phyloP scores from a whole-genome alignment of 1,284 basidiomycete species.

The Rhodotorula sp. region DNA sequence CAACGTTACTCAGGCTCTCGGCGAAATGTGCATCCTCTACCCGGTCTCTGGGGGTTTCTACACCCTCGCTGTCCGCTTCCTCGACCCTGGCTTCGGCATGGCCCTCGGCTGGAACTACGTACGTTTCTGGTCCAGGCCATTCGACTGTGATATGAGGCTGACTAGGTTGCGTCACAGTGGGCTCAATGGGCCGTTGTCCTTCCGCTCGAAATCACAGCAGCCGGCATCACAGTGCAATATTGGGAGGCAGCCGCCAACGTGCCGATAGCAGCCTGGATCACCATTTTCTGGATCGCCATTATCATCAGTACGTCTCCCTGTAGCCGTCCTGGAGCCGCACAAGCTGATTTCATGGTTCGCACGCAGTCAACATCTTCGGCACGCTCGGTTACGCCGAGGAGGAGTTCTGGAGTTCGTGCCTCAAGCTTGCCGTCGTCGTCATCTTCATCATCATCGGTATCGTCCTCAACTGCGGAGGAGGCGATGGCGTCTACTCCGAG shows the following conservation, averaged over 20 bases:
- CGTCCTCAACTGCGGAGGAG: constrained; percentile 42
- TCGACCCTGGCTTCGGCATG: constrained; percentile 43
- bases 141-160: accelerated
- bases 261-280: constrained; percentile 48
- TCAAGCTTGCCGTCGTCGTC: constrained; percentile 52
- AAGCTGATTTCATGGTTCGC: no score
- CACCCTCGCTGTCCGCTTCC: constrained; percentile 49
- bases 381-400: constrained; percentile 45
- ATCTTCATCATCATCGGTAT: constrained; percentile 50
- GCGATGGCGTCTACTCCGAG: constrained; percentile 16
- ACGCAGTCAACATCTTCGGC: constrained; percentile 39
- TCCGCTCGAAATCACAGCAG: constrained; percentile 51
- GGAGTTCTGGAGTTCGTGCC: constrained; percentile 49
- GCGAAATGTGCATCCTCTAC: constrained; percentile 54
- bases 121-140: constrained; percentile 18
- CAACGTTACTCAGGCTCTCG: constrained; percentile 42
- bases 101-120: constrained; percentile 50
- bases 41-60: constrained; percentile 55
- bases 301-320: constrained; percentile 16
- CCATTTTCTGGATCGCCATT: constrained; percentile 40
- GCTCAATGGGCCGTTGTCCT: constrained; percentile 52
- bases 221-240: constrained; percentile 39
- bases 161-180: not conserved
- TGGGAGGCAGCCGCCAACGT: constrained; percentile 32
- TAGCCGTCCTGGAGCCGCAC: no score